Base-by-base conservation (phyloP, 371 early-diverging fungal genomes). In the Saksenaea vasiformis region DNA sequence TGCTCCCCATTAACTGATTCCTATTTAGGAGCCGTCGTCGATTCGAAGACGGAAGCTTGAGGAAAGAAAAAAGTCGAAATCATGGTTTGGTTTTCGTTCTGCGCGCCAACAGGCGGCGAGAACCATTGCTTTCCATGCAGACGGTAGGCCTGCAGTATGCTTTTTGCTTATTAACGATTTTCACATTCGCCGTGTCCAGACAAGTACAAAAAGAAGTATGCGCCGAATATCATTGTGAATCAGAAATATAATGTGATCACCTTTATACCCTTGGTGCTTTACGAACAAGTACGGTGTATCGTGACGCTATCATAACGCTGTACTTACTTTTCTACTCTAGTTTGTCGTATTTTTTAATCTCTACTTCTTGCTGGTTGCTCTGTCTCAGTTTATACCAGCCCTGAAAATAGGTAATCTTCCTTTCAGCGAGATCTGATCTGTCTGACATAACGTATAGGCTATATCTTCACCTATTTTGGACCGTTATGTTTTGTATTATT, bases 321-420 rank as follows among this genome's bases (percentile, higher is more conserved):
- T 11, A 58, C 34, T 58, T 36, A 57, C 44, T 37, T 36, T 37
- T 56, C 15, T n/a, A 14, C 39, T 38, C 54, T 66, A 93, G 93
- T 98, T 99, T 84, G 92, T 93, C 68, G 91, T 93, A 66, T 98
- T 99, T 66, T 96, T 98, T 79, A 99, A 99, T 73, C 70, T 98
- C 56, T 99, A 97, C 72, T 99, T 99, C 70, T 78, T 99, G 54
- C 78, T 98, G 17, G 96, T 99, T 5, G 95, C 98, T 9, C 71
- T 99, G 56, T 94, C 96, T 17, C 99, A 99, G 77, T 89, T 96
- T 67, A 84, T 97, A 15, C 96, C 96, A 10, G 88, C 91, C 19
- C 80, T 97, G 58, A 88, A 91, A 70, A 92, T 92, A 38, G 92
- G 92, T 84, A 84, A 66, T 66, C 36, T 14, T 2, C 9, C 19